Conservation (phyloP, 352 stramenopile species). For the Pythium biforme region DNA sequence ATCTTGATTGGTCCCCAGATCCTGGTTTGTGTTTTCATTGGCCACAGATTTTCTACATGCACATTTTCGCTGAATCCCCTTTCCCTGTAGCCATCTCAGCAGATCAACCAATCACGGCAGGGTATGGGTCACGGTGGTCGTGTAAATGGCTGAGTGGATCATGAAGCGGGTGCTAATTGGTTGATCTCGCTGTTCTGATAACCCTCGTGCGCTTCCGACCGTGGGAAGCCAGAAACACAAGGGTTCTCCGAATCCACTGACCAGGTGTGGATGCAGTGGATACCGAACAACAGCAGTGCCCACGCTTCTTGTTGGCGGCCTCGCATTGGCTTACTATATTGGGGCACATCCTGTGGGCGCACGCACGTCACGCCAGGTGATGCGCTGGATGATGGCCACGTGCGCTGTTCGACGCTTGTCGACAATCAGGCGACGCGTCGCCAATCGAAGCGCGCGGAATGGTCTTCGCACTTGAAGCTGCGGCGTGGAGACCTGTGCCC, state of each 20-base stretch:
- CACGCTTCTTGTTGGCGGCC: background rate
- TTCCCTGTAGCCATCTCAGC: constrained; percentile 14
- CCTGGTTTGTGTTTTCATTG: background rate
- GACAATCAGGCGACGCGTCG: constrained; percentile 2
- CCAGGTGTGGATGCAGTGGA: background rate
- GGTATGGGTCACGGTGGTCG: background rate
- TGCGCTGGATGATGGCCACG: background rate
- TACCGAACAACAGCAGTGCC: background rate
- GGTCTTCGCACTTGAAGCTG: background rate
- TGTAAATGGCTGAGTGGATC: constrained; percentile 9
- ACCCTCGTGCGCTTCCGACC: background rate
- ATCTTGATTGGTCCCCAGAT: constrained; percentile 2
- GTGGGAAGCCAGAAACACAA: background rate
- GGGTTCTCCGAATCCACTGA: background rate
- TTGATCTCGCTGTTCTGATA: constrained; percentile 1
- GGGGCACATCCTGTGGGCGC: background rate
- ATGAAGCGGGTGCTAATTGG: constrained; percentile 2
- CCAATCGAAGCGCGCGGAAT: background rate
- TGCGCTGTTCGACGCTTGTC: background rate
- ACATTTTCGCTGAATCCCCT: background rate
- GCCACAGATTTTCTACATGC: background rate
- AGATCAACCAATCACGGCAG: constrained; percentile 1
- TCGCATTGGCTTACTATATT: constrained; percentile 4
- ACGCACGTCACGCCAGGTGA: background rate
- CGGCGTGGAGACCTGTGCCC: background rate